These are phyloP conservation scores for Schoenoplectus tabernaemontani DNA, from an alignment of 202 grass and related monocot genomes.

Conservation along the genomic window DNA sequence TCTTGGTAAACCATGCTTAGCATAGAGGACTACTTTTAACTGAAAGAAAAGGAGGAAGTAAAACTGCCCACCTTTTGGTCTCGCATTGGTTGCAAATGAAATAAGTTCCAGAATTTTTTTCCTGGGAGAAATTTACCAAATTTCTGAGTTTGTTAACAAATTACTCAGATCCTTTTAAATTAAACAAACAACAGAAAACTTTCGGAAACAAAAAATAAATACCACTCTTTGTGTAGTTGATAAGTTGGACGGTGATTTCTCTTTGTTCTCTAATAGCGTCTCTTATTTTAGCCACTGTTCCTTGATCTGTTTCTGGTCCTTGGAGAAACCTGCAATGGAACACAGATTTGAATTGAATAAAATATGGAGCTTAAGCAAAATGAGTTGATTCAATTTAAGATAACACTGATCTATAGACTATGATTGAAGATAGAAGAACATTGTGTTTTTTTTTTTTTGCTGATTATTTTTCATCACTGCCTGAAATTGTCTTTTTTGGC, in stretches of 20 bases:
- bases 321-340: slow-evolving; percentile 99
- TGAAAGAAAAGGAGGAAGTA: slow-evolving; percentile 4
- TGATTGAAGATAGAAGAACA: neutral
- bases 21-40: neutral
- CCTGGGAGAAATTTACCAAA: slow-evolving; percentile 42
- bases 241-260: slow-evolving; percentile 91
- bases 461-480: neutral
- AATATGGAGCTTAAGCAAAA: neutral
- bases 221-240: slow-evolving; percentile 99
- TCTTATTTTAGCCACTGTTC: slow-evolving; percentile 73
- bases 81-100: slow-evolving; percentile 91
- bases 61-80: slow-evolving; percentile 71
- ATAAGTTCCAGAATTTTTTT: slow-evolving; percentile 99
- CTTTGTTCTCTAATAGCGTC: slow-evolving; percentile 77
- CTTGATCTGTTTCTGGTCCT: slow-evolving; percentile 90
- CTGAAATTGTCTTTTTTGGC: neutral
- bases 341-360: too few relatives aligned
- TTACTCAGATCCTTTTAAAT: neutral
- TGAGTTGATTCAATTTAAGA: neutral
- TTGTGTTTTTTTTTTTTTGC: neutral
- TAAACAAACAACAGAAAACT: neutral
- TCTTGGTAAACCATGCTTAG: neutral
- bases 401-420: neutral
- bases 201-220: slow-evolving; percentile 19
- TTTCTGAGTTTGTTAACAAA: slow-evolving; percentile 1